Base-by-base conservation (phyloP, 108 stramenopile genomes). In the Stephanodiscus minutulus region DNA sequence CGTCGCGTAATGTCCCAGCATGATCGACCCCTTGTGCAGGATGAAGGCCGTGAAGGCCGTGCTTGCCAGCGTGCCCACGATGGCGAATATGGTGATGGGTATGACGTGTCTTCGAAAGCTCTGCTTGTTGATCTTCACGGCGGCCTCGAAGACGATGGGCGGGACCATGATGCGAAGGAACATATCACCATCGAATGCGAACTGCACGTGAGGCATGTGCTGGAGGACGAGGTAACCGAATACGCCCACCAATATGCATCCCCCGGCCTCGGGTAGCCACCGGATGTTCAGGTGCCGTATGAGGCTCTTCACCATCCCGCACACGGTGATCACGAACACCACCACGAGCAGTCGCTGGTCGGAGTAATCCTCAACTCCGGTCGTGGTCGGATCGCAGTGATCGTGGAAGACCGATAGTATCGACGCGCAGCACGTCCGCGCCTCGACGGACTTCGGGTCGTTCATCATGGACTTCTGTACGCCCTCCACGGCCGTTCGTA, bases 121-220 rank as follows among this genome's bases (percentile, higher is more conserved):
- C 53, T 77, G 71, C 52, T 95, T 95, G 73, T 91, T 88, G 67
- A 95, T 91, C 58, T 85, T 88, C 43, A 95, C 72, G 13, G 93
- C 93, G 3, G 93, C 93, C 66, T 95, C 91, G 52, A 95, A 95
- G 28, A 95, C 84, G 56, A 96, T 96, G n/a, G 95, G 95, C 17
- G 95, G 95, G 11, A 96, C 89, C 82, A 96, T 77, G 27, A 96
- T 88, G 20, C 91, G 82, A 27, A 96, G 72, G 71, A 96, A 96
- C 88, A 91, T 90, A 33, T 87, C 79, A 10, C 87, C 89, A 68
- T 93, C 91, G 74, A 96, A 96, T 24, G 85, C 83, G 63, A 93
- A 76, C 47, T 87, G 88, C 55, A 91, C 77, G 63, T 93, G 88
- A 10, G 95, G 91, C 48, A 86, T 81, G 69, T 80, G 82, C 35